phyloP scores from a whole-genome alignment of 192 early-diverging fungal genomes.

The Coemansia sp. region DNA sequence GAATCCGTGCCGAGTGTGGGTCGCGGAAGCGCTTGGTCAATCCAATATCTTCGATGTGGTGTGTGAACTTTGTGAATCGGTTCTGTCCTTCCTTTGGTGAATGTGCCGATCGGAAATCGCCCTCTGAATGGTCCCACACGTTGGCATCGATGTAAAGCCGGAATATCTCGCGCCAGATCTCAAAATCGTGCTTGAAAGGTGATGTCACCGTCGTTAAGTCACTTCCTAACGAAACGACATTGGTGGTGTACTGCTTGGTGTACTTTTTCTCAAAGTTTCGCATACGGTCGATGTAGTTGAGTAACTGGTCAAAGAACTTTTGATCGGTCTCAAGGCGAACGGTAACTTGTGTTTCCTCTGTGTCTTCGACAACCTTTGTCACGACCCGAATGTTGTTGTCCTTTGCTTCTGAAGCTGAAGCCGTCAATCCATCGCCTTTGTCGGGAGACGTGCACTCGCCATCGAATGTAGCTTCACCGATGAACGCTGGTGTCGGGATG shows the following conservation, averaged over 20 bases:
- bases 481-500: background rate
- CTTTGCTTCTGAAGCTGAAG: background rate
- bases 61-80: conserved; percentile 60
- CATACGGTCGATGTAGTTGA: conserved; percentile 59
- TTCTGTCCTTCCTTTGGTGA: conserved; percentile 61
- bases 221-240: conserved; percentile 55
- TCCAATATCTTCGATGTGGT: conserved; percentile 42
- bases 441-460: background rate
- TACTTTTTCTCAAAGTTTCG: conserved; percentile 59
- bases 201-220: conserved; percentile 63
- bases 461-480: background rate
- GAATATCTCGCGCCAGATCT: conserved; percentile 68
- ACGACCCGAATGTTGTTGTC: conserved; percentile 15
- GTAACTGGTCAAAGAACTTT: conserved; percentile 60
- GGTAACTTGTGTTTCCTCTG: conserved; percentile 41
- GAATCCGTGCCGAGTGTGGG: conserved; percentile 37
- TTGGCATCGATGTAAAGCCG: conserved; percentile 68
- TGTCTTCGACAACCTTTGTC: conserved; percentile 8
- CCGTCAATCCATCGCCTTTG: background rate
- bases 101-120: conserved; percentile 59
- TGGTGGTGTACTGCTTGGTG: conserved; percentile 56
- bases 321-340: conserved; percentile 56
- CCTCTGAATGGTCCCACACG: conserved; percentile 63
- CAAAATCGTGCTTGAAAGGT: conserved; percentile 74
- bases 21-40: conserved; percentile 31